Base-by-base conservation (phyloP, 2,329 filamentous ascomycete genomes). In the Esteya vermicola region DNA sequence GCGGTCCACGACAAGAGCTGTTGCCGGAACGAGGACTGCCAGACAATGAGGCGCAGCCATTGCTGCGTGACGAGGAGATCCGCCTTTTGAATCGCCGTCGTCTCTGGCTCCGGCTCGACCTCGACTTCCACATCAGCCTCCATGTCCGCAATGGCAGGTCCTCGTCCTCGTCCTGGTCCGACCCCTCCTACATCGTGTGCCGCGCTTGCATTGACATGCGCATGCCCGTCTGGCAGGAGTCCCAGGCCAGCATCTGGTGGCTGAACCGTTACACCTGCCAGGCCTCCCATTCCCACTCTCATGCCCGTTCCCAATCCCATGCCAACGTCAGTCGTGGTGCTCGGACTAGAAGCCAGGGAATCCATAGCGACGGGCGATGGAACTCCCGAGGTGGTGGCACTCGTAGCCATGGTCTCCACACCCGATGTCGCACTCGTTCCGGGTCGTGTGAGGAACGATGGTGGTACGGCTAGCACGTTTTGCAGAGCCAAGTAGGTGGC, bases 11-110 rank as follows among this genome's bases (percentile, higher is more conserved):
- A 78, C 18, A 82, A 62, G 20, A 75, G 69, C 4, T 75, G 73
- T 48, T 80, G 75, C 18, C 72, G 70, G 49, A 80, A 79, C 4
- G 76, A 77, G 2, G 78, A 67, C 49, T 81, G 78, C 78, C 78
- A 83, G n/a, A 81, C 71, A 58, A 81, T 78, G 1, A 76, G 72
- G 16, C 73, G 65, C 5, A 83, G 62, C 78, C 78, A 83, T 50
- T 81, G 76, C 52, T 83, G 78, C 3, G 76, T 82, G 39, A 79
- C 70, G 33, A 79, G 64, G 16, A 83, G 65, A 48, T 83, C 76
- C 7, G 80, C 75, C 40, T 76, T 78, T 49, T 83, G 78, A 18
- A 74, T 77, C 43, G 78, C 73, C 1, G 75, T 78, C 6, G 58
- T 54, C 44, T 56, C 53, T 37, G 70, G 67, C 28, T 64, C 40